phyloP scores from a whole-genome alignment of 352 stramenopile genomes.

The Globisporangium spinosum region DNA sequence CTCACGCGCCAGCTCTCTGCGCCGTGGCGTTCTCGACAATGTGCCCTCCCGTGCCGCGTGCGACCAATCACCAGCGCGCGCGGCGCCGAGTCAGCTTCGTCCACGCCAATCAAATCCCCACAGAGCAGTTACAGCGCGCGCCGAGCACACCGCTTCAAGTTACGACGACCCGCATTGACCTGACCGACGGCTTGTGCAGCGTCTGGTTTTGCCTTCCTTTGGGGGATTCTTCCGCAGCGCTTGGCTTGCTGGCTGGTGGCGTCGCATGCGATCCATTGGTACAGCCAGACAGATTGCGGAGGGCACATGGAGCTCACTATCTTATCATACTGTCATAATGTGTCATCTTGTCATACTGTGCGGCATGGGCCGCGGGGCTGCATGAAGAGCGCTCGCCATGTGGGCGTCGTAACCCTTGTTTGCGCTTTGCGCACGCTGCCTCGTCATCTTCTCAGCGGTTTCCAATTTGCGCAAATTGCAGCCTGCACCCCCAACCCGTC shows the following conservation, averaged over 20 bases:
- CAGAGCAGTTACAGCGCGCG: slow-evolving; percentile 3
- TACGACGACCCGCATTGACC: background rate
- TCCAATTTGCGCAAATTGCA: slow-evolving; percentile 11
- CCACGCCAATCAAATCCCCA: slow-evolving; percentile 8
- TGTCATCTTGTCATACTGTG: too few species aligned
- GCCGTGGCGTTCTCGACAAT: slow-evolving; percentile 1
- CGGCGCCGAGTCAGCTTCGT: slow-evolving; percentile 4
- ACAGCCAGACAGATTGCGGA: background rate
- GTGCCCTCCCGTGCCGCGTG: background rate
- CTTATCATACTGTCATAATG: too few species aligned
- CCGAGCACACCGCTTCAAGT: background rate
- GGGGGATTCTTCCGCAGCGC: background rate
- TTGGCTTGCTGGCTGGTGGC: background rate
- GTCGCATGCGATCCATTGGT: background rate
- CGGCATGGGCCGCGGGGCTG: background rate
- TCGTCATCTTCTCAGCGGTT: slow-evolving; percentile 3
- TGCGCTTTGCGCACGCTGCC: background rate
- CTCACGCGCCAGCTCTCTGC: background rate
- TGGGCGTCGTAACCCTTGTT: background rate
- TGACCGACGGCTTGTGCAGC: background rate
- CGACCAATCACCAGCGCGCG: slow-evolving; percentile 7
- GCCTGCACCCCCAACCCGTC: background rate
- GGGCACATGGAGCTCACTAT: too few species aligned
- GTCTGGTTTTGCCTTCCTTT: background rate
- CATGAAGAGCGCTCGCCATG: background rate